Percentiles rank a stretch among this genome's conserved stretches.
Evolutionary conservation across 179 eudicot genomes (phyloP).

Genomic region (Silene noctiflora): DNA sequence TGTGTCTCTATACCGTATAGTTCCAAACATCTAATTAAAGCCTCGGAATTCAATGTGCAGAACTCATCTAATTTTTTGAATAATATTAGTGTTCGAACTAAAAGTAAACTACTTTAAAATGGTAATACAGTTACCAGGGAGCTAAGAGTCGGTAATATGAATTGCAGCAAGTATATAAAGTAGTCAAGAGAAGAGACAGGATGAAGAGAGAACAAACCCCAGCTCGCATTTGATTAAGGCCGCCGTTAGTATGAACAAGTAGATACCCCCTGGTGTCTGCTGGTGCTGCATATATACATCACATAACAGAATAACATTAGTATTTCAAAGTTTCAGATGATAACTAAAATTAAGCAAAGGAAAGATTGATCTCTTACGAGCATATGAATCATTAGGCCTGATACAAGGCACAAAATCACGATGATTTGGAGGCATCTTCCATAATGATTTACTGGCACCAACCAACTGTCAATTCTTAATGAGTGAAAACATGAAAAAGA

Average conservation of each 20-base stretch:
- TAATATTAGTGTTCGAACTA: not conserved
- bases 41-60: not conserved
- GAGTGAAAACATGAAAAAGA: slow-evolving; percentile 61
- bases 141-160: not conserved
- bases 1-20: not conserved
- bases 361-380: slow-evolving; percentile 35
- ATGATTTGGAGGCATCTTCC: slow-evolving; percentile 84
- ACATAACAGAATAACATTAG: slow-evolving; percentile 17
- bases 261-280: slow-evolving; percentile 64
- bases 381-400: slow-evolving; percentile 48
- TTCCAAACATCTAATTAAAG: slow-evolving; percentile 3
- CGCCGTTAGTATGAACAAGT: slow-evolving; percentile 93
- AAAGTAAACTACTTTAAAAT: not conserved
- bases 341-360: slow-evolving; percentile 14
- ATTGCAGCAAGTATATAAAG: not conserved
- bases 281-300: slow-evolving; percentile 46
- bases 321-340: not conserved
- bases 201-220: slow-evolving; percentile 52
- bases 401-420: slow-evolving; percentile 76
- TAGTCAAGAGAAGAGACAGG: slow-evolving; percentile 5
- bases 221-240: slow-evolving; percentile 98
- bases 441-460: slow-evolving; percentile 54
- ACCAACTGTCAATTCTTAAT: slow-evolving; percentile 78
- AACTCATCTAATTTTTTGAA: not conserved
- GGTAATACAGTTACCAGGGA: not conserved